Base-by-base conservation (phyloP, 257 asterid species). In the Nemophila menziesii region DNA sequence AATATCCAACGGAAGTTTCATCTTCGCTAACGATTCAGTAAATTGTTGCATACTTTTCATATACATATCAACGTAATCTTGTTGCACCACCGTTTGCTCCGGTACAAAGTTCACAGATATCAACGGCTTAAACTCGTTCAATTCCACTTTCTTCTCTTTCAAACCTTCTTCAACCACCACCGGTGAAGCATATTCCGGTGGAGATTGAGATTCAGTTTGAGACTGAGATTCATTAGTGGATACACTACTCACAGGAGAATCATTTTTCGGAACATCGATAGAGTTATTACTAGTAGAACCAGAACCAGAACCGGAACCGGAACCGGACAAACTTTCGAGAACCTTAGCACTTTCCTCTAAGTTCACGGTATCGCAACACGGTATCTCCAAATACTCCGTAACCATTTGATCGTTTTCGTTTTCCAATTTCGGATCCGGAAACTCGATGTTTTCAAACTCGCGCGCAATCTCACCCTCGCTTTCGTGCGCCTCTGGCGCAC, bases 11-110 rank as follows among this genome's bases (percentile, higher is more conserved):
- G 98, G 98, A 14, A 89, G 95, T 75, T 80, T 84, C 98, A 89
- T 89, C 56, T 89, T 89, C 21, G 94, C 95, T 62, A 89, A 47
- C 5, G 98, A 89, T 46, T 80, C 94, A 0, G 95, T 84, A 36
- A 89, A 84, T 11, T 84, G 95, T 75, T 89, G 98, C 98, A 90
- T 90, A 68, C 94, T 85, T 63, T 81, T 90, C 99, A 85, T 80
- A 76, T 85, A 90, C 93, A 90, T 81, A 21, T 90, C 94, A 67
- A 85, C 99, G 22, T 84, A 78, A 38, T 85, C 96, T 68, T 90
- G 94, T 66, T 90, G 99, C 53, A 78, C 94, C 72, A 90, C 68
- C 76, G 78, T 61, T 0, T 68, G 58, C 73, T 80, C 97, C 0
- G 70, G 67, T 60, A 71, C 94, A n/a, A 63, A 57, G 44, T 61